Percentiles rank a stretch among this genome's conserved stretches.
Conservation (phyloP, 495 filamentous ascomycete genomes). For the Xanthoparmelia taractica region DNA sequence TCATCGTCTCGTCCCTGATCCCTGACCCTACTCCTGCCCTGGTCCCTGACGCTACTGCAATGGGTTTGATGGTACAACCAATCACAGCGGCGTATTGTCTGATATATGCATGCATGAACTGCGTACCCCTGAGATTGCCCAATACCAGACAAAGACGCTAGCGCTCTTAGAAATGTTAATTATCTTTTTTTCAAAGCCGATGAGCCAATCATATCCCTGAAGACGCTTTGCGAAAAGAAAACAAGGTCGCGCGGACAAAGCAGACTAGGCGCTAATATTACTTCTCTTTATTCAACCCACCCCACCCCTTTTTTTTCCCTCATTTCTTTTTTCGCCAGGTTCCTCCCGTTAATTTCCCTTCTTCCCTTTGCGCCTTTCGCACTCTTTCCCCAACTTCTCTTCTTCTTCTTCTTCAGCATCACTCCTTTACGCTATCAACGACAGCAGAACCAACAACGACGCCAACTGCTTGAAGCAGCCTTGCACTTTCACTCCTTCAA, state of each 20-base stretch:
- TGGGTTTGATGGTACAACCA: background rate
- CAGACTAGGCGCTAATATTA: background rate
- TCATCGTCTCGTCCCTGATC: background rate
- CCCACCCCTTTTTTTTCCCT: background rate
- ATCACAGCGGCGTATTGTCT: background rate
- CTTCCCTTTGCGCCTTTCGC: constrained; percentile 8
- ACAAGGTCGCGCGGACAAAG: background rate
- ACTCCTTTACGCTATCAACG: constrained; percentile 20
- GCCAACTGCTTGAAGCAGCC: constrained; percentile 24
- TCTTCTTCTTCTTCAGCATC: constrained; percentile 16
- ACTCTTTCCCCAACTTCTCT: background rate
- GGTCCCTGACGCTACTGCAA: background rate
- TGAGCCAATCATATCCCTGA: background rate
- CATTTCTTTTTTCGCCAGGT: background rate
- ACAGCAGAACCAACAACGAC: constrained; percentile 9
- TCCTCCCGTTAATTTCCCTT: constrained; percentile 11
- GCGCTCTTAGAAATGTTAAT: background rate
- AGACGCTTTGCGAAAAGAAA: background rate
- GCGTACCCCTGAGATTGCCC: background rate
- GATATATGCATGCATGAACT: background rate
- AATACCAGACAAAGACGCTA: background rate
- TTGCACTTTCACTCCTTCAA: constrained; percentile 25
- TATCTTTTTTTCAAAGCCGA: background rate
- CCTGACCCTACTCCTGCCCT: background rate
- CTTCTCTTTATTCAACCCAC: background rate